Conservation (phyloP, 2,329 filamentous ascomycete genomes). For the Plectosphaerella plurivora region DNA sequence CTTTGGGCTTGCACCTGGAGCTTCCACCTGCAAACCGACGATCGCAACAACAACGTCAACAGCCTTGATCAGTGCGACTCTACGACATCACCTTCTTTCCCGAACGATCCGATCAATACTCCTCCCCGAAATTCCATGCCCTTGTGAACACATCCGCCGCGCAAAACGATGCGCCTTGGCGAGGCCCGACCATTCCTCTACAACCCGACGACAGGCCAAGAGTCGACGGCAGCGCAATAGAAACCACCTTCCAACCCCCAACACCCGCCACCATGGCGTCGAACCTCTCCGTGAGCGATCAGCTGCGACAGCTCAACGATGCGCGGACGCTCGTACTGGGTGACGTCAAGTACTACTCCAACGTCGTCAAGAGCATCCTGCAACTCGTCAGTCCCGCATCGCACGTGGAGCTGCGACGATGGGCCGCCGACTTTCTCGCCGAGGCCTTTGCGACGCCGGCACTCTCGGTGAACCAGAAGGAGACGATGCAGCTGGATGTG, state of each 20-base stretch:
- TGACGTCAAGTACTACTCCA: slow-evolving; percentile 83
- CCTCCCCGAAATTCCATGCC: not conserved
- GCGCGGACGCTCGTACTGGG: slow-evolving; percentile 85
- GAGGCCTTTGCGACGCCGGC: slow-evolving; percentile 95
- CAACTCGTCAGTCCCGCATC: slow-evolving; percentile 78
- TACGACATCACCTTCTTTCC: not conserved
- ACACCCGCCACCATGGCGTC: slow-evolving; percentile 43
- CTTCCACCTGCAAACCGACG: not conserved
- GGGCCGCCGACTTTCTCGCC: slow-evolving; percentile 93
- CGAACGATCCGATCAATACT: slow-evolving; percentile 1
- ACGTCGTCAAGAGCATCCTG: slow-evolving; percentile 88
- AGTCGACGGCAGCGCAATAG: too few species aligned
- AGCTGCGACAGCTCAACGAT: slow-evolving; percentile 82
- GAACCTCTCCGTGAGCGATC: slow-evolving; percentile 60
- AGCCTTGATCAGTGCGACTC: not conserved
- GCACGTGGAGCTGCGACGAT: slow-evolving; percentile 79
- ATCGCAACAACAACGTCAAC: not conserved
- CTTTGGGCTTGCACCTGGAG: slow-evolving; percentile 9
- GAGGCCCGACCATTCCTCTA: too few species aligned
- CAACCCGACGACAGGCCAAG: too few species aligned
- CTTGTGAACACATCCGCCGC: too few species aligned
- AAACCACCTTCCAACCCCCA: too few species aligned
- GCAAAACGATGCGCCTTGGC: too few species aligned
- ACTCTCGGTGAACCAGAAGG: slow-evolving; percentile 73
- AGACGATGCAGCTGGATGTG: slow-evolving; percentile 70